Evolutionary conservation across 202 grass and related monocot species (phyloP), one percentile per base, ranked within the genome.

Genomic region (Carex sylvatica): DNA sequence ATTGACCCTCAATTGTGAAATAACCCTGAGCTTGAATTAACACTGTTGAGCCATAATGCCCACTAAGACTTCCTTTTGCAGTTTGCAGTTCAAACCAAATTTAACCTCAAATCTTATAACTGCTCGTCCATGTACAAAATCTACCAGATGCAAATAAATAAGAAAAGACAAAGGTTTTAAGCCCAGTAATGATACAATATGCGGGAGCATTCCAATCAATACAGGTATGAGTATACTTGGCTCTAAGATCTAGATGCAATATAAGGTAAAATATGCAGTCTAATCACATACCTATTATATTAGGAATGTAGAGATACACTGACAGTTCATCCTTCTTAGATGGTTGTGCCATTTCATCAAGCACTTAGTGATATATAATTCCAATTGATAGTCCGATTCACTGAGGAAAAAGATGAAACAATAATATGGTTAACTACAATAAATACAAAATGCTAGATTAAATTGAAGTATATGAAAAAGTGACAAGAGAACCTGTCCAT

Each of bases 291-390:
- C 94, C 94, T 73, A 90, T 92, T 24, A 97, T 88, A 82, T 97
- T 97, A 82, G 94, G 94, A 72, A 97, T 97, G 88, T 94, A 97
- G 40, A 97, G 83, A 82, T 97, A 97, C 31, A 97, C 89, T 18
- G 94, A 94, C 0, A 81, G 31, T 33, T 35, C 79, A 40, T 82
- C 87, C 33, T 88, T 63, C 2, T 69, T 38, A 14, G 88, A 58
- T 9, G 82, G n/a, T 14, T 26, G 72, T 65, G 89, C 76, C 94
- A 90, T 86, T 83, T 54, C 47, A 65, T 74, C 40, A 52, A 82
- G 35, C 61, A 52, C 23, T 82, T 68, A 68, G 2, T 18, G 44
- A 53, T 75, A 24, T 30, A 54, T 12, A 54, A 31, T 54, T 31
- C 71, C 44, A 74, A 51, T 74, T 74, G 70, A 74, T 52, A 74